A percentile compares a stretch with the other conserved stretches of the same genome.
phyloP scores from a whole-genome alignment of 805 yeast genomes.

The Spencermartinsiella europaea region DNA sequence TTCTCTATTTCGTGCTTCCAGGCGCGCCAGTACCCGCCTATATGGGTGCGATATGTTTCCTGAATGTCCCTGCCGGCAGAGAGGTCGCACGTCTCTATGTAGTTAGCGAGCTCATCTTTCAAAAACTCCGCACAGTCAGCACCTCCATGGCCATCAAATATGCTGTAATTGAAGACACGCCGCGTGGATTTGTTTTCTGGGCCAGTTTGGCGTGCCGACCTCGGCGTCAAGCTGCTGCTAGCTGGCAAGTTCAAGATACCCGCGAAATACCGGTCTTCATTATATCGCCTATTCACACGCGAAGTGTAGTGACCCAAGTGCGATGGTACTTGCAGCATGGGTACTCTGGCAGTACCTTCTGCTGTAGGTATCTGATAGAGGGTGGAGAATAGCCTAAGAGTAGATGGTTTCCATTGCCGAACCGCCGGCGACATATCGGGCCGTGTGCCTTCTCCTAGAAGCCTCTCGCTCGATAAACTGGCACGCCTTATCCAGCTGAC shows the following conservation, averaged over 20 bases:
- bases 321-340: conserved; percentile 59
- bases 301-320: conserved; percentile 75
- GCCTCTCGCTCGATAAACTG: no score
- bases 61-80: conserved; percentile 42
- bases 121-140: conserved; percentile 63
- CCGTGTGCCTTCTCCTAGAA: no score
- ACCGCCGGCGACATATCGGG: no score
- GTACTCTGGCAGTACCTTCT: conserved; percentile 41
- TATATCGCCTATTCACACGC: conserved; percentile 68
- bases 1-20: conserved; percentile 49
- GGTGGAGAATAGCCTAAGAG: conserved; percentile 11
- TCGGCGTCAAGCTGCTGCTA: conserved; percentile 25
- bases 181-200: conserved; percentile 14
- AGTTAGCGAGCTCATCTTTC: conserved; percentile 45
- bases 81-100: conserved; percentile 43
- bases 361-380: conserved; percentile 6
- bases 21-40: conserved; percentile 84
- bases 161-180: conserved; percentile 59
- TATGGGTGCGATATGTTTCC: conserved; percentile 48
- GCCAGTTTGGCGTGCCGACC: conserved; percentile 9
- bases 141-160: conserved; percentile 97
- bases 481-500: neutral
- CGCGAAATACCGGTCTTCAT: conserved; percentile 78
- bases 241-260: conserved; percentile 49
- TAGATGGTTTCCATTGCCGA: no score